Evolutionary conservation across 2,329 filamentous ascomycete species (phyloP), one percentile per base, ranked within the genome.

Genomic region (Trichophyton verrucosum): DNA sequence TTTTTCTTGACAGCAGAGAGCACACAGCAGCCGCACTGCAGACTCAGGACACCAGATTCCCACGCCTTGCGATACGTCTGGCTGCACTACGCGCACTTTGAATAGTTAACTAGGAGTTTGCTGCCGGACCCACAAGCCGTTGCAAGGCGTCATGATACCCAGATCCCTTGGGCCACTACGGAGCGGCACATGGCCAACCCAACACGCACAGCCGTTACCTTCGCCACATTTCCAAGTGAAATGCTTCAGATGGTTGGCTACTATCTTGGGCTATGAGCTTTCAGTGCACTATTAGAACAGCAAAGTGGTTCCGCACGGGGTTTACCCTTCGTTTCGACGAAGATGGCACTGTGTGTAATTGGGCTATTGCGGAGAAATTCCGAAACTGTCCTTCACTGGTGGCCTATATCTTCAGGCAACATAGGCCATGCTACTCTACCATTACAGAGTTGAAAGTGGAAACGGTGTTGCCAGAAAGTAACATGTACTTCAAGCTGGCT

Each of bases 251-350:
- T 46, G 17, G 30, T 57, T 22, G 59, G 49, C 33, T 36, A 24
- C 3, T 57, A 57, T 44, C 51, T 60, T 7, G 22, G 36, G 20
- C 24, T 51, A 38, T n/a, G 7, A 22, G 27, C 40, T 47, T 22
- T 60, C 24, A 60, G 59, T 47, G 49, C 59, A 36, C 59, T 57
- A 33, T 49, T 40, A 56, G 51, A 22, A 60, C 59, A 33, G 13
- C 51, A 46, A 60, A 47, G 44, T 51, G 51, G 7, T 20, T 60
- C 20, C 36, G 47, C 17, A 8, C 20, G 6, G 24, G 13, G 36
- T 24, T 60, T 7, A 57, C 38, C 17, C 51, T 38, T 11, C 13
- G 36, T 24, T 30, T 40, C 57, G 22, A n/a, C 47, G 15, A 60
- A 36, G 44, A 60, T 57, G 7, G 51, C 46, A n/a, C 38, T 60